Evolutionary conservation across 805 yeast genomes (phyloP).

Genomic region (Candida mattraensis): DNA sequence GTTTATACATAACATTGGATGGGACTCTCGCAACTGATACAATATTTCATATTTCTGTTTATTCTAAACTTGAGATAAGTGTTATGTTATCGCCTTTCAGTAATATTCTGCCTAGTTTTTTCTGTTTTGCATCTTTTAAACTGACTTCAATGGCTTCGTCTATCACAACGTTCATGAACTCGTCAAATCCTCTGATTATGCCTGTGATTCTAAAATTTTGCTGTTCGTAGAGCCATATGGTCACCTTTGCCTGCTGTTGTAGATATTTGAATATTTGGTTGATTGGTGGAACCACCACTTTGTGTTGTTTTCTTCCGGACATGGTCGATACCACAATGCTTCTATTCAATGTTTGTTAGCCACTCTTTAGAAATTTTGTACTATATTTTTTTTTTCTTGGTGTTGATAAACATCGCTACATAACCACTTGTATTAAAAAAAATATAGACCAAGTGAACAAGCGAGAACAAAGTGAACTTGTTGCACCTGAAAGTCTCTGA

Average conservation of each 20-base stretch:
- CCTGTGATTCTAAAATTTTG: conserved; percentile 77
- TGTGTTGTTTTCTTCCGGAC: conserved; percentile 45
- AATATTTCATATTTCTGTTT: background rate
- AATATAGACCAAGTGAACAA: too few relatives aligned
- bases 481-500: too few relatives aligned
- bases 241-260: conserved; percentile 77
- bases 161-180: conserved; percentile 82
- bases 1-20: background rate
- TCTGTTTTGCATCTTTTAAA: conserved; percentile 40
- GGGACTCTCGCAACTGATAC: background rate
- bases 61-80: conserved; percentile 48
- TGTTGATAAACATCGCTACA: too few relatives aligned
- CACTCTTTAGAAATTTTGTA: too few relatives aligned
- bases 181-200: conserved; percentile 88
- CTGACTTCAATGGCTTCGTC: conserved; percentile 67
- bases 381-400: background rate
- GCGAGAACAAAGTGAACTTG: too few relatives aligned
- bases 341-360: too few relatives aligned
- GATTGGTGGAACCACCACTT: conserved; percentile 82
- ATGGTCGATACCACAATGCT: conserved; percentile 23
- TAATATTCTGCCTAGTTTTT: conserved; percentile 69
- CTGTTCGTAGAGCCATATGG: conserved; percentile 90
- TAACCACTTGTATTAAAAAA: too few relatives aligned
- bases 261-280: conserved; percentile 83
- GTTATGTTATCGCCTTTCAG: conserved; percentile 95